These are phyloP conservation scores for Fusarium buxicola DNA, from an alignment of 2,329 filamentous ascomycete species.

Conservation along the genomic window DNA sequence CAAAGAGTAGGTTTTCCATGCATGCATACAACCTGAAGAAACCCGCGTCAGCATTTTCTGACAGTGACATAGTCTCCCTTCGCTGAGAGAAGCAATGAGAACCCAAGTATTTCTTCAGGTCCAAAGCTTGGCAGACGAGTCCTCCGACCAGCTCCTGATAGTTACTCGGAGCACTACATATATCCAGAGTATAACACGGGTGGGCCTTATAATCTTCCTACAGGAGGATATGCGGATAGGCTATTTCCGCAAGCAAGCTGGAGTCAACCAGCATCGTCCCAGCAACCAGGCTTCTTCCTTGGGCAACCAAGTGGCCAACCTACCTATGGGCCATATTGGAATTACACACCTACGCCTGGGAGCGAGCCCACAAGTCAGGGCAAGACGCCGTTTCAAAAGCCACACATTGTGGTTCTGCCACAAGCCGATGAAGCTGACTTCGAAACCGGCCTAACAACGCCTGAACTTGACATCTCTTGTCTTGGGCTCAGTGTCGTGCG, in stretches of 20 bases:
- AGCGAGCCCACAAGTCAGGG: background rate
- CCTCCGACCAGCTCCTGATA: background rate
- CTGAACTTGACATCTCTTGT: background rate
- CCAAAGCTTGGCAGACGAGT: slow-evolving; percentile 6
- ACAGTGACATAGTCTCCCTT: background rate
- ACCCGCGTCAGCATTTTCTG: background rate
- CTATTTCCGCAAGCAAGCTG: background rate
- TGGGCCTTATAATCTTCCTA: background rate
- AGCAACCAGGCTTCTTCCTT: background rate
- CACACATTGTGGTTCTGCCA: slow-evolving; percentile 16
- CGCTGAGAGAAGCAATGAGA: background rate
- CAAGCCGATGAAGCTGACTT: slow-evolving; percentile 12
- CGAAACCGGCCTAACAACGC: background rate
- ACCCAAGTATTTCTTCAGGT: background rate
- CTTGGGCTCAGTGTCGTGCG: background rate
- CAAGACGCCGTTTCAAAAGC: slow-evolving; percentile 18
- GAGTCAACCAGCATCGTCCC: background rate
- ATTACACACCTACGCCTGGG: background rate
- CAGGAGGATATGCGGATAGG: background rate
- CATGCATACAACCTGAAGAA: too few species aligned
- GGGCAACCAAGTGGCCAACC: background rate
- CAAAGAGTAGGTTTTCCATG: background rate
- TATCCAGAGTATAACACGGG: background rate
- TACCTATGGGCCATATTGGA: background rate
- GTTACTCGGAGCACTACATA: background rate